These are phyloP conservation scores for Pestalotiopsis sp. DNA, from an alignment of 2,329 filamentous ascomycete genomes.

Conservation along the genomic window DNA sequence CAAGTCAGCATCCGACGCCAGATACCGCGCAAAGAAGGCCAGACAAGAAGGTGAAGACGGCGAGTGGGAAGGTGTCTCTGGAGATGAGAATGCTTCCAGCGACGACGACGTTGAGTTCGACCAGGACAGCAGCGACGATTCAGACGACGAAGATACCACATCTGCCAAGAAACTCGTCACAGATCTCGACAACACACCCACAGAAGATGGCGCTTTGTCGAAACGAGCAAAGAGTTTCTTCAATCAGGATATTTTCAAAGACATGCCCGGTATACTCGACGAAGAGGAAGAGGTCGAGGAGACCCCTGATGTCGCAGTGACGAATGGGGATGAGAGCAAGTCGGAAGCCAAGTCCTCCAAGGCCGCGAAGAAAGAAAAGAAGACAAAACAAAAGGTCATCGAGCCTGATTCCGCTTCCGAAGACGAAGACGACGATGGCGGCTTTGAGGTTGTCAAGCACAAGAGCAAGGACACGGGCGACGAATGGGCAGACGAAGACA, in stretches of 20 bases:
- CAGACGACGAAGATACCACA: slow-evolving; percentile 55
- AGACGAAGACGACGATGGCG: slow-evolving; percentile 43
- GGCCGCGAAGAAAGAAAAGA: slow-evolving; percentile 19
- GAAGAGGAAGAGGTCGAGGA: slow-evolving; percentile 42
- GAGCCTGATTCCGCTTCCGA: slow-evolving; percentile 27
- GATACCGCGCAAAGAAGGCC: slow-evolving; percentile 87
- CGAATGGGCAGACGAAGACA: slow-evolving; percentile 70
- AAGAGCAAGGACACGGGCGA: slow-evolving; percentile 43
- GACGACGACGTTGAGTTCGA: slow-evolving; percentile 62
- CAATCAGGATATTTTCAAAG: slow-evolving; percentile 91
- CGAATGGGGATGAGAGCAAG: slow-evolving; percentile 25
- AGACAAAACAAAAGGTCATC: slow-evolving; percentile 22
- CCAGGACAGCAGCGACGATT: slow-evolving; percentile 65
- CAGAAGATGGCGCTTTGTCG: slow-evolving; percentile 66
- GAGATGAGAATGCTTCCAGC: slow-evolving; percentile 59
- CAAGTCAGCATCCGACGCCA: slow-evolving; percentile 79
- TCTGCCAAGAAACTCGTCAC: slow-evolving; percentile 58
- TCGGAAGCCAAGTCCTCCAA: slow-evolving; percentile 20
- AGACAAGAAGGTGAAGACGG: slow-evolving; percentile 80
- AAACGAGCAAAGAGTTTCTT: slow-evolving; percentile 89
- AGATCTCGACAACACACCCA: slow-evolving; percentile 59
- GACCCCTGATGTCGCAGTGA: slow-evolving; percentile 32
- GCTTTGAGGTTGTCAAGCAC: slow-evolving; percentile 65
- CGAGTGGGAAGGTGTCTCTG: slow-evolving; percentile 90
- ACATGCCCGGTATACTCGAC: slow-evolving; percentile 69